phyloP scores from a whole-genome alignment of 164 flowering plant species.

The Liriodendron chinense region DNA sequence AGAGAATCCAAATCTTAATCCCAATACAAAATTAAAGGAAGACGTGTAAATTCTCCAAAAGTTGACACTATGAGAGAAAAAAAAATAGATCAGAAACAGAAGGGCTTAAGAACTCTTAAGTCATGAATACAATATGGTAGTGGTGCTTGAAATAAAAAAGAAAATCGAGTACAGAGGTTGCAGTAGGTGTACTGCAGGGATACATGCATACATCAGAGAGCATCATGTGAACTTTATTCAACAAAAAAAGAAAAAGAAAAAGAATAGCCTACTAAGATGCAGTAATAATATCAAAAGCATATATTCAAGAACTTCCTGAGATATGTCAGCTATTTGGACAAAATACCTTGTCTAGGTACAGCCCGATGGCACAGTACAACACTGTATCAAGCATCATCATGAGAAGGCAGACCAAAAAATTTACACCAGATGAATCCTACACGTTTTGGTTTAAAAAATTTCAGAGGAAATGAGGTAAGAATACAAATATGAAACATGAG shows the following conservation, averaged over 20 bases:
- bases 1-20: too few species aligned
- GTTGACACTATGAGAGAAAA: background rate
- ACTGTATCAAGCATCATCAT: constrained; percentile 88
- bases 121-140: too few species aligned
- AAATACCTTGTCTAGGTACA: constrained; percentile 88
- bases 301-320: background rate
- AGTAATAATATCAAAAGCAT: background rate
- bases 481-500: background rate
- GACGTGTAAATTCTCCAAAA: too few species aligned
- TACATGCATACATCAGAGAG: too few species aligned
- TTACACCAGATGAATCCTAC: constrained; percentile 94
- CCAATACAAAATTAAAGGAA: too few species aligned
- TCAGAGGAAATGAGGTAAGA: background rate
- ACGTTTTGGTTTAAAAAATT: constrained; percentile 10
- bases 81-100: too few species aligned
- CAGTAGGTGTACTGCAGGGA: too few species aligned
- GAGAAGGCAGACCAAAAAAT: constrained; percentile 77
- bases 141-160: too few species aligned
- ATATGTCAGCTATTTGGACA: background rate
- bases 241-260: background rate
- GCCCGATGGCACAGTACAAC: constrained; percentile 71
- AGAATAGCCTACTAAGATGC: background rate
- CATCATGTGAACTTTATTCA: background rate
- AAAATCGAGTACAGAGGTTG: too few species aligned
- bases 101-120: too few species aligned